Base-by-base conservation (phyloP, 805 yeast species). In the Saturnispora gosingensis region DNA sequence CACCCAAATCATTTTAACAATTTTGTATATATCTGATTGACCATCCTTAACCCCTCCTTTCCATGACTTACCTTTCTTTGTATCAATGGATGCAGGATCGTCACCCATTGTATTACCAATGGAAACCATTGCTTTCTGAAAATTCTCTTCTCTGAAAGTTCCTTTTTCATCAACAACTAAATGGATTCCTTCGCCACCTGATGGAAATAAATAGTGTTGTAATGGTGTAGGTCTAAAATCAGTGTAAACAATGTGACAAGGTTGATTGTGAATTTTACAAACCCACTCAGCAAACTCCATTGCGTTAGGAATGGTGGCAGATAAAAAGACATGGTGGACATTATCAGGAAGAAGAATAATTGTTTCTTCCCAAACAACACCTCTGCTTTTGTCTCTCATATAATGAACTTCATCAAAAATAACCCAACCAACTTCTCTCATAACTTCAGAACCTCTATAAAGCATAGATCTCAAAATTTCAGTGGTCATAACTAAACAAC, bases 261-360 rank as follows among this genome's bases (percentile, higher is more conserved):
- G 99, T 68, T 95, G 99, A 44, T 78, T 75, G 66, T 93, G 99
- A 51, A 85, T 90, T 63, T 88, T 85, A 66, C 96, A 90, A 53
- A 93, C 88, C 99, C 99, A 93, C 68, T 91, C 96, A 10, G 98
- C 97, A 72, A 91, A 91, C 66, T 91, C 97, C 90, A 88, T 85
- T 1, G 98, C 97, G 65, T 91, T 91, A 25, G 99, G 99, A 59
- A 91, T 91, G 1, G 99, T 91, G 46, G 98, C 98, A 11, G 97
- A 88, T 39, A 93, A 73, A 40, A 93, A 72, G 56, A 93, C 88
- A 60, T 87, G 85, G 62, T 91, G 91, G 53, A 93, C 93, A 64
- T 93, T 97, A 57, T 90, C 97, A 0, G 99, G 99, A 34, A 93
- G 72, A 96, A 93, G 88, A 59, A 93, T 93, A 55, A 93, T 93